phyloP scores from a whole-genome alignment of 2,329 filamentous ascomycete genomes.

The Tricladium varicosporioides region DNA sequence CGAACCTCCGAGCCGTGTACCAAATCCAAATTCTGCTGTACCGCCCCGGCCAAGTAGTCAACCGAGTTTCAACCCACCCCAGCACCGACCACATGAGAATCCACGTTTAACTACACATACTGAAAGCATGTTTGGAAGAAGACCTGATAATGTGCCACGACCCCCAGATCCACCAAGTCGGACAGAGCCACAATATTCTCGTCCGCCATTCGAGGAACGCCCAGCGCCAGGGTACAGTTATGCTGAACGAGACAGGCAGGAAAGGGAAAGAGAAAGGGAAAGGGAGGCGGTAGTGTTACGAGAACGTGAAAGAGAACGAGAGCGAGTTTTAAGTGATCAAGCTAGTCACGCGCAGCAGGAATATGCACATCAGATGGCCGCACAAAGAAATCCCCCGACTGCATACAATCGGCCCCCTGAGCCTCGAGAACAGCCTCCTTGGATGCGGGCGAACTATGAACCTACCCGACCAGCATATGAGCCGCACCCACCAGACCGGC shows the following conservation, averaged over 20 bases:
- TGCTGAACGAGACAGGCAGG: slow-evolving; percentile 44
- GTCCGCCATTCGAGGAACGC: slow-evolving; percentile 29
- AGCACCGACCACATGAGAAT: slow-evolving; percentile 45
- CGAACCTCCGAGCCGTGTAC: slow-evolving; percentile 32
- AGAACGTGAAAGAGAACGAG: slow-evolving; percentile 16
- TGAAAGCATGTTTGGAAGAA: slow-evolving; percentile 25
- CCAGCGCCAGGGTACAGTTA: slow-evolving; percentile 47
- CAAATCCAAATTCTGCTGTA: slow-evolving; percentile 27
- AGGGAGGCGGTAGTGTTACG: slow-evolving; percentile 16
- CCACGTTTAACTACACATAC: slow-evolving; percentile 15
- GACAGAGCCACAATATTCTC: slow-evolving; percentile 29
- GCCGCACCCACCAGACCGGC: slow-evolving; percentile 10
- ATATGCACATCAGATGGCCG: slow-evolving; percentile 26
- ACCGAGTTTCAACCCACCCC: slow-evolving; percentile 29
- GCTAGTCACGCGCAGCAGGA: slow-evolving; percentile 19
- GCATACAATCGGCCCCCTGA: slow-evolving; percentile 28
- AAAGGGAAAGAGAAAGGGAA: slow-evolving; percentile 13
- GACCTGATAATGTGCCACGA: slow-evolving; percentile 13
- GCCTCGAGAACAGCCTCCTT: slow-evolving; percentile 27
- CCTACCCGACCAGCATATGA: slow-evolving; percentile 21
- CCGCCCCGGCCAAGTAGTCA: slow-evolving; percentile 36
- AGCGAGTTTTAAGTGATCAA: slow-evolving; percentile 28
- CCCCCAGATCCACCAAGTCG: slow-evolving; percentile 27
- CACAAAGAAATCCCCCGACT: slow-evolving; percentile 24
- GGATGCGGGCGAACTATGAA: slow-evolving; percentile 31